These are phyloP conservation scores for Tardiomyces blankii DNA, from an alignment of 1,139 yeast genomes.

Conservation along the genomic window DNA sequence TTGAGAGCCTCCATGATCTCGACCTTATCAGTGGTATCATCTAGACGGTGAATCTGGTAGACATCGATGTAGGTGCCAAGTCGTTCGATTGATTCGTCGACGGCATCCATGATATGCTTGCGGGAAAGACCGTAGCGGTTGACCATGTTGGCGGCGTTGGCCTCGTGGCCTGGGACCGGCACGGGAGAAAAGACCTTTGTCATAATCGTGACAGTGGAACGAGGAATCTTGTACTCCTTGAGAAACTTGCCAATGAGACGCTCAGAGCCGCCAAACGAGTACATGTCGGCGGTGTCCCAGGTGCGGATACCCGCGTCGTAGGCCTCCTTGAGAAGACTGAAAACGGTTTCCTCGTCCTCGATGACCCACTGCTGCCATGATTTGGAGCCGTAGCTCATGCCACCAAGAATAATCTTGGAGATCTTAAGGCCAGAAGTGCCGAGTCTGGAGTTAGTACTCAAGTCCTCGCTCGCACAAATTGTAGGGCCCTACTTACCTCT, in stretches of 20 bases:
- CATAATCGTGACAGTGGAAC: constrained; percentile 38
- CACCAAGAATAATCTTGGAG: constrained; percentile 43
- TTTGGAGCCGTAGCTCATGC: constrained; percentile 45
- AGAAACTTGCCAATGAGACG: constrained; percentile 33
- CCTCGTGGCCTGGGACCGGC: neutral
- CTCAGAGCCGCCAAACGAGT: constrained; percentile 38
- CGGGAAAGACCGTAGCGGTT: constrained; percentile 34
- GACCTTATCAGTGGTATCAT: constrained; percentile 5
- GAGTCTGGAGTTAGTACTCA: constrained; percentile 8
- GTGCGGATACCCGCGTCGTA: constrained; percentile 44
- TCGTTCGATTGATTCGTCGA: constrained; percentile 37
- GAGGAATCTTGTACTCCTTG: constrained; percentile 31
- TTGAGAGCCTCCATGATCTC: constrained; percentile 47
- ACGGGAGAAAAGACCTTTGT: constrained; percentile 28
- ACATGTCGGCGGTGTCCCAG: constrained; percentile 41
- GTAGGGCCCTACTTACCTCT: neutral
- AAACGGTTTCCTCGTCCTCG: constrained; percentile 32
- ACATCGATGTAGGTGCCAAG: constrained; percentile 65
- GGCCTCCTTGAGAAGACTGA: constrained; percentile 36
- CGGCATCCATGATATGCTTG: constrained; percentile 38
- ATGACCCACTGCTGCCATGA: constrained; percentile 40
- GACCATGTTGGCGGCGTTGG: constrained; percentile 41
- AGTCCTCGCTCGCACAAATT: constrained; percentile 29
- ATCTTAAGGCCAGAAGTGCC: constrained; percentile 44
- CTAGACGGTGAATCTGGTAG: constrained; percentile 26